Evolutionary conservation across 2,329 filamentous ascomycete species (phyloP).

Genomic region (Alternaria ethzedia): DNA sequence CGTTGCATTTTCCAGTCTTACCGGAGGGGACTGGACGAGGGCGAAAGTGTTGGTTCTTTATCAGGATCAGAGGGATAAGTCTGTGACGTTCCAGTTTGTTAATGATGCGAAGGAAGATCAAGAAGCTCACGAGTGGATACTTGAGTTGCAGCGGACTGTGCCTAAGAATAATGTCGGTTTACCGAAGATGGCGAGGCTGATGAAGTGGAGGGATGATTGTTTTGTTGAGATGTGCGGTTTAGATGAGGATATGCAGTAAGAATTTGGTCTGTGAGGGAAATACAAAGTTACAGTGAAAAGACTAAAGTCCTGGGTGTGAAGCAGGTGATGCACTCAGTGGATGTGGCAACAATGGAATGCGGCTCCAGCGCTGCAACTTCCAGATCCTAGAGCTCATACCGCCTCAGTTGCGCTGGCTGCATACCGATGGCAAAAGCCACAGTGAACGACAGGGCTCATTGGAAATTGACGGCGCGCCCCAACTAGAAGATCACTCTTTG

Average conservation of each 20-base stretch:
- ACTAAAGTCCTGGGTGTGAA: not conserved
- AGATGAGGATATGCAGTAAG: not conserved
- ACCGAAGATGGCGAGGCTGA: not conserved
- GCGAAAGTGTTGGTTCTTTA: not conserved
- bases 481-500: not conserved
- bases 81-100: not conserved
- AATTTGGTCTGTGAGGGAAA: fast-evolving
- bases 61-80: not conserved
- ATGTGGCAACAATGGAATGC: too few species aligned
- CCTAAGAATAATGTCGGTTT: not conserved
- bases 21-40: not conserved
- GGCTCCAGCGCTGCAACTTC: too few species aligned
- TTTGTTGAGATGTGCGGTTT: not conserved
- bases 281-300: not conserved
- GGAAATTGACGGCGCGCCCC: not conserved
- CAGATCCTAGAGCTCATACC: too few species aligned
- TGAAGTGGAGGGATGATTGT: not conserved
- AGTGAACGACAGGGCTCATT: not conserved
- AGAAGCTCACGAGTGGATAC: not conserved
- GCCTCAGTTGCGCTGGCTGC: not conserved
- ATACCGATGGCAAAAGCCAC: not conserved
- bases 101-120: not conserved
- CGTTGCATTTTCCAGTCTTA: not conserved
- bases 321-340: too few species aligned
- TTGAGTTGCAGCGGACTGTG: not conserved